Evolutionary conservation across 2,329 filamentous ascomycete genomes (phyloP).

Genomic region (Aspergillus vadensis): DNA sequence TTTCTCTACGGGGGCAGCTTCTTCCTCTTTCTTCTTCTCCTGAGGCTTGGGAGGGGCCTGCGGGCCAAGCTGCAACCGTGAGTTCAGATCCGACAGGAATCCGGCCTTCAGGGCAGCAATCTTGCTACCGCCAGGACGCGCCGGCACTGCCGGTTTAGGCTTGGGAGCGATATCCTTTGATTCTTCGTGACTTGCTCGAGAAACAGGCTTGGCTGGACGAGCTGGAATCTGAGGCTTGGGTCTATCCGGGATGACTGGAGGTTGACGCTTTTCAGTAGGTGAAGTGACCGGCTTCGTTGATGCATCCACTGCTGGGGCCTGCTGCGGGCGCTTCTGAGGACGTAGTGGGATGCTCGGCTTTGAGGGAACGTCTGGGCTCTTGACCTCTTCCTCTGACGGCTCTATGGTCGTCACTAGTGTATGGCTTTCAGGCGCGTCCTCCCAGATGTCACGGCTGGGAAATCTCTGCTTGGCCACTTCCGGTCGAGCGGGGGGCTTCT

Average conservation of each 20-base stretch:
- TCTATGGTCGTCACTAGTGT: conserved; percentile 70
- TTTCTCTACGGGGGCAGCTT: conserved; percentile 67
- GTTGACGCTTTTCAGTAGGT: conserved; percentile 53
- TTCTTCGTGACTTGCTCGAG: conserved; percentile 34
- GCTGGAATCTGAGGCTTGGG: conserved; percentile 68
- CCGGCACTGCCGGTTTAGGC: conserved; percentile 80
- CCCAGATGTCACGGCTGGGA: conserved; percentile 91
- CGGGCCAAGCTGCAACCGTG: conserved; percentile 83
- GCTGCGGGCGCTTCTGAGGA: conserved; percentile 37
- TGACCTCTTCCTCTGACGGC: conserved; percentile 55
- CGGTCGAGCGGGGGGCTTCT: conserved; percentile 48
- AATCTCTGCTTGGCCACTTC: conserved; percentile 67
- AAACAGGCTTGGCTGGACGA: conserved; percentile 59
- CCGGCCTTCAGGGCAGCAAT: conserved; percentile 88
- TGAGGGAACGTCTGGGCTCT: conserved; percentile 37
- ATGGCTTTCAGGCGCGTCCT: conserved; percentile 84
- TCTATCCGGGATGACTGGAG: conserved; percentile 57
- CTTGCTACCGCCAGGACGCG: conserved; percentile 76
- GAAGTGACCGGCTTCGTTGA: conserved; percentile 44
- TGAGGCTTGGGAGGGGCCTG: conserved; percentile 70
- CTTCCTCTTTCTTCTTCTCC: conserved; percentile 57
- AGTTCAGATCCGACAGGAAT: conserved; percentile 92
- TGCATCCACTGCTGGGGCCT: conserved; percentile 34
- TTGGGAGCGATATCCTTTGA: conserved; percentile 52
- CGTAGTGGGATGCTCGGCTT: conserved; percentile 39